Percentiles rank a stretch among this genome's conserved stretches.
These are phyloP conservation scores for Cucurbita argyrosperma DNA, from an alignment of 306 rosid genomes.

Conservation along the genomic window DNA sequence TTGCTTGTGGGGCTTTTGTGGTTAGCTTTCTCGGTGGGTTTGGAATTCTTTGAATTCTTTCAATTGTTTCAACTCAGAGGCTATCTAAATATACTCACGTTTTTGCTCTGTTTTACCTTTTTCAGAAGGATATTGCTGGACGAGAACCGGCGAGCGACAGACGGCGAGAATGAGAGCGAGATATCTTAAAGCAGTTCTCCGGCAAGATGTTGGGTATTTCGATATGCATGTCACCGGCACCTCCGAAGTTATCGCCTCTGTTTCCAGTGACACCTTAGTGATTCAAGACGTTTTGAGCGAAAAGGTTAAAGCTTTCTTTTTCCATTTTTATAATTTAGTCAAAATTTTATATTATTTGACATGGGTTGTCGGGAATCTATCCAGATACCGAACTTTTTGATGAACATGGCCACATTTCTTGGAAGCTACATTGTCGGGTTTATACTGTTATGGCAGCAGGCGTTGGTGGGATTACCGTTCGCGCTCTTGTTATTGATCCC, in stretches of 20 bases:
- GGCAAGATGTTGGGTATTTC: constrained; percentile 90
- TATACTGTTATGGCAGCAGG: constrained; percentile 54
- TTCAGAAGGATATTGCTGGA: constrained; percentile 90
- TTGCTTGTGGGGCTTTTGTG: constrained; percentile 58
- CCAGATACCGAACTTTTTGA: constrained; percentile 68
- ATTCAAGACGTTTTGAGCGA: constrained; percentile 80
- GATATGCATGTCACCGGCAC: constrained; percentile 86
- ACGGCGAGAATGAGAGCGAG: constrained; percentile 79
- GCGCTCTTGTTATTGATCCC: constrained; percentile 59
- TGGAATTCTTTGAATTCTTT: background rate
- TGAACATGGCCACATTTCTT: constrained; percentile 43
- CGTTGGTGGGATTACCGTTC: constrained; percentile 71
- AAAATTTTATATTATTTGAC: too few species aligned
- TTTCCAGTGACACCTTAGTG: constrained; percentile 66
- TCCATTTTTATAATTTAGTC: background rate
- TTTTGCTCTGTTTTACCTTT: too few species aligned
- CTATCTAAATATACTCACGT: too few species aligned
- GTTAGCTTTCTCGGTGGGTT: constrained; percentile 76
- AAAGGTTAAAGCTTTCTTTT: constrained; percentile 31
- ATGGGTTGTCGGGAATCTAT: background rate
- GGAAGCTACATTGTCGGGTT: constrained; percentile 68
- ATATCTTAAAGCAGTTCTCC: constrained; percentile 62
- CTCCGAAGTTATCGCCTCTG: constrained; percentile 75
- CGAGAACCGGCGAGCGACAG: constrained; percentile 91
- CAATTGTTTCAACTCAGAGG: too few species aligned